These are phyloP conservation scores for Ceratocystis eucalypticola DNA, from an alignment of 2,329 filamentous ascomycete genomes.

Conservation along the genomic window DNA sequence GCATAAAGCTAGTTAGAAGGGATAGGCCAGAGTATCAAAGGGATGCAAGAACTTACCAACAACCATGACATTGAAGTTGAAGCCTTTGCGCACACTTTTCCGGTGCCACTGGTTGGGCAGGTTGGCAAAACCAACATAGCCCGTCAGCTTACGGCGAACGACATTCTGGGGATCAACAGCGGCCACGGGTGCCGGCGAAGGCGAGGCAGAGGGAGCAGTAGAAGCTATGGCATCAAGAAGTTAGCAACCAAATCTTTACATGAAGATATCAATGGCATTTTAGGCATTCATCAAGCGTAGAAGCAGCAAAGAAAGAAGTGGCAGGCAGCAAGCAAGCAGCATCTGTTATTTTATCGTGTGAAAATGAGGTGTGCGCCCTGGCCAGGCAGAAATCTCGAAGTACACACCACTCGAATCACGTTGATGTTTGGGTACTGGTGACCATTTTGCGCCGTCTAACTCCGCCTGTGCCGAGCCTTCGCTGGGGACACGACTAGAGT, in stretches of 20 bases:
- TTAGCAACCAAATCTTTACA: background rate
- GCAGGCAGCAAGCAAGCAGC: slow-evolving; percentile 4
- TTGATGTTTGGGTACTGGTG: slow-evolving; percentile 7
- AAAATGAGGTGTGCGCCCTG: background rate
- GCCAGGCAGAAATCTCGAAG: background rate
- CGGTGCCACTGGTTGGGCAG: slow-evolving; percentile 99
- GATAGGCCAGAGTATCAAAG: background rate
- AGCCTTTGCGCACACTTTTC: slow-evolving; percentile 99
- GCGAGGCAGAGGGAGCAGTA: slow-evolving; percentile 9
- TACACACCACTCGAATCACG: slow-evolving; percentile 6
- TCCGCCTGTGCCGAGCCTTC: background rate
- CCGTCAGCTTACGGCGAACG: slow-evolving; percentile 92
- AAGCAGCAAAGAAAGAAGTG: background rate
- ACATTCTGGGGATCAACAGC: slow-evolving; percentile 74
- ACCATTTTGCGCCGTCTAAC: slow-evolving; percentile 7
- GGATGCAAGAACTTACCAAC: slow-evolving; percentile 58
- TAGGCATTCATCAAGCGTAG: background rate
- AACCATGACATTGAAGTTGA: slow-evolving; percentile 99
- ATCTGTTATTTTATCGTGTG: slow-evolving; percentile 5
- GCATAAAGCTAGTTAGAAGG: slow-evolving; percentile 9
- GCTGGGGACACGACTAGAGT: slow-evolving; percentile 8
- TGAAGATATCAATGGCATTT: background rate
- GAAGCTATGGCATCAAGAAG: slow-evolving; percentile 6
- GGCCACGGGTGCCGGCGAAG: slow-evolving; percentile 25
- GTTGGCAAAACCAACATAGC: slow-evolving; percentile 97